A percentile compares a stretch with the other conserved stretches of the same genome.
Evolutionary conservation across 2,329 filamentous ascomycete genomes (phyloP).

Genomic region (Golovinomyces cichoracearum): DNA sequence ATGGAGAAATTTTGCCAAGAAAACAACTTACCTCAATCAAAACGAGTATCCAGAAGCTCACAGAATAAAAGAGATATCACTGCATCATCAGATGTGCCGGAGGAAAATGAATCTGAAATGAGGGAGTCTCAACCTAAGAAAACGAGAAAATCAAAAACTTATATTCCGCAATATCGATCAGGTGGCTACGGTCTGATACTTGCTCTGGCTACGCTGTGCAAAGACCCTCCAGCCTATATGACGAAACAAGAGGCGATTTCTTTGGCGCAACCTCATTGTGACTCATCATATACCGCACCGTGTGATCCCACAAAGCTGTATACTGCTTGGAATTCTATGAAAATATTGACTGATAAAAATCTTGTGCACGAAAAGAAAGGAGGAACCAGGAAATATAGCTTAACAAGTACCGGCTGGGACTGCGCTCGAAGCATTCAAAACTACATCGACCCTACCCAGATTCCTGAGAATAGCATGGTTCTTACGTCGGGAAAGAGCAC

Average conservation of each 20-base stretch:
- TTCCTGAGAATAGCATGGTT: conserved; percentile 5
- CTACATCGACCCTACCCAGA: conserved; percentile 10
- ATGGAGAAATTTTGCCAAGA: conserved; percentile 34
- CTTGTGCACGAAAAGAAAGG: conserved; percentile 41
- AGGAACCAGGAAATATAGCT: conserved; percentile 38
- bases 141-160: conserved; percentile 32
- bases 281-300: conserved; percentile 45
- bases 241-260: conserved; percentile 44
- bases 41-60: conserved; percentile 22
- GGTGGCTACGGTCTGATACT: conserved; percentile 49
- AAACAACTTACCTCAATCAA: conserved; percentile 42
- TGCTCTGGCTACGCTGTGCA: conserved; percentile 33
- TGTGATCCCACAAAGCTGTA: conserved; percentile 42
- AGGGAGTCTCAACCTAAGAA: conserved; percentile 23
- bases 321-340: conserved; percentile 66
- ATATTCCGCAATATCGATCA: conserved; percentile 46
- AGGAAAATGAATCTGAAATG: conserved; percentile 4
- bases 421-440: conserved; percentile 39
- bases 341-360: conserved; percentile 46
- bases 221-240: conserved; percentile 29
- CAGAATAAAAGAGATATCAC: conserved; percentile 1
- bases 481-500: neutral
- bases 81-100: conserved; percentile 2
- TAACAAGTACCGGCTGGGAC: conserved; percentile 59
- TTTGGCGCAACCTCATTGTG: conserved; percentile 42